phyloP scores from a whole-genome alignment of 2,329 filamentous ascomycete genomes.

The Fusarium sp. region DNA sequence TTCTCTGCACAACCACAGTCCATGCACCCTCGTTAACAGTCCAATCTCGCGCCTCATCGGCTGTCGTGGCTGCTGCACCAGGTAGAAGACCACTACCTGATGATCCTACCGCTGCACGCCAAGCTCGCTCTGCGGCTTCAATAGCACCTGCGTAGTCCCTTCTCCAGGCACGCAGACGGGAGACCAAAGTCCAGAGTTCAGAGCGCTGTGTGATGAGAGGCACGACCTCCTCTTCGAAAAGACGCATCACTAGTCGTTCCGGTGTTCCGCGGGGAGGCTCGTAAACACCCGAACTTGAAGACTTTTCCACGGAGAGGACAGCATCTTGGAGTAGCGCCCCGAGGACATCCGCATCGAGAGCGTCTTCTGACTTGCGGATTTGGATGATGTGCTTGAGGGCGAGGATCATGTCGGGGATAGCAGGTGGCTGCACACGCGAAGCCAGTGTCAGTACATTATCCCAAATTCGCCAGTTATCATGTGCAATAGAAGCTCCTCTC shows the following conservation, averaged over 20 bases:
- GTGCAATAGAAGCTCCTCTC: conserved; percentile 83
- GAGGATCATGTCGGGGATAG: conserved; percentile 79
- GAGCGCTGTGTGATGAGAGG: conserved; percentile 87
- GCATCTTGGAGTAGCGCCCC: conserved; percentile 78
- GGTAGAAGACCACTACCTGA: conserved; percentile 61
- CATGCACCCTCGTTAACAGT: conserved; percentile 72
- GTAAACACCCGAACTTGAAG: conserved; percentile 49
- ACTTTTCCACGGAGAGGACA: conserved; percentile 61
- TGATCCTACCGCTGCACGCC: conserved; percentile 76
- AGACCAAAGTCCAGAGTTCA: conserved; percentile 81
- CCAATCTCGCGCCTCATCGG: conserved; percentile 51
- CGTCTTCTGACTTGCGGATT: conserved; percentile 81
- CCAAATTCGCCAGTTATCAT: conserved; percentile 94
- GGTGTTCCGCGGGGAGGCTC: conserved; percentile 67
- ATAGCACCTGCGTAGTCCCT: conserved; percentile 78
- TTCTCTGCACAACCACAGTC: conserved; percentile 80
- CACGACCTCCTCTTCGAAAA: conserved; percentile 80
- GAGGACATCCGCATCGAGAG: conserved; percentile 80
- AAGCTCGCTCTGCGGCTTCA: conserved; percentile 88
- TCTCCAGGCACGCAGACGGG: conserved; percentile 79
- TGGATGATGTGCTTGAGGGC: conserved; percentile 81
- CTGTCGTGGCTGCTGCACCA: conserved; percentile 54
- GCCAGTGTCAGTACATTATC: conserved; percentile 94
- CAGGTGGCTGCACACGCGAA: conserved; percentile 79
- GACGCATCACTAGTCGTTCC: conserved; percentile 72